phyloP scores from a whole-genome alignment of 1,284 basidiomycete species.

The Prillingera fragicola region DNA sequence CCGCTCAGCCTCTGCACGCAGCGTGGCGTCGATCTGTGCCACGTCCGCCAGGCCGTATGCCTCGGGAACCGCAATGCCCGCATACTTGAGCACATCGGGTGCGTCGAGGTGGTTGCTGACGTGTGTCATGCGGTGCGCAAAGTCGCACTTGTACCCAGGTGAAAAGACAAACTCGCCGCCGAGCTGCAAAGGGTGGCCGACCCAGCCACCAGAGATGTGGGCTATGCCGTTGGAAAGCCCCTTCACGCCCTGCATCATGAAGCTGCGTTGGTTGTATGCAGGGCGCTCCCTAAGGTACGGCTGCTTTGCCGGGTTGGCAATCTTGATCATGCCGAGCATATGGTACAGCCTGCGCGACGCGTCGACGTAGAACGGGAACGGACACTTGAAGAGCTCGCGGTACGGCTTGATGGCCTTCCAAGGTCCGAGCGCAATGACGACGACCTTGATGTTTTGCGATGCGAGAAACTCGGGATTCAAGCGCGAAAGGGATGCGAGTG shows the following conservation, averaged over 20 bases:
- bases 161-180: constrained; percentile 46
- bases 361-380: constrained; percentile 47
- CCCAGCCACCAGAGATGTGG: constrained; percentile 34
- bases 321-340: constrained; percentile 42
- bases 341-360: constrained; percentile 38
- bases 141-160: constrained; percentile 37
- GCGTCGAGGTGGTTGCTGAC: constrained; percentile 47
- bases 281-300: constrained; percentile 34
- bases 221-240: constrained; percentile 41
- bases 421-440: constrained; percentile 40
- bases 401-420: constrained; percentile 47
- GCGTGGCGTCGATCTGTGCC: constrained; percentile 21
- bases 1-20: constrained; percentile 26
- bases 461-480: constrained; percentile 38
- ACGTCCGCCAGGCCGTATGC: constrained; percentile 22
- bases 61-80: constrained; percentile 29
- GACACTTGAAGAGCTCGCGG: constrained; percentile 41
- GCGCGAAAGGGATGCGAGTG: constrained; percentile 33
- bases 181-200: constrained; percentile 41
- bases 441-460: constrained; percentile 34
- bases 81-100: constrained; percentile 32
- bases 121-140: constrained; percentile 48
- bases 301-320: constrained; percentile 35
- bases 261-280: constrained; percentile 35
- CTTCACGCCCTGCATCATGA: constrained; percentile 32